Conservation (phyloP, 208 protist species). For the Trypanosoma melophagium region DNA sequence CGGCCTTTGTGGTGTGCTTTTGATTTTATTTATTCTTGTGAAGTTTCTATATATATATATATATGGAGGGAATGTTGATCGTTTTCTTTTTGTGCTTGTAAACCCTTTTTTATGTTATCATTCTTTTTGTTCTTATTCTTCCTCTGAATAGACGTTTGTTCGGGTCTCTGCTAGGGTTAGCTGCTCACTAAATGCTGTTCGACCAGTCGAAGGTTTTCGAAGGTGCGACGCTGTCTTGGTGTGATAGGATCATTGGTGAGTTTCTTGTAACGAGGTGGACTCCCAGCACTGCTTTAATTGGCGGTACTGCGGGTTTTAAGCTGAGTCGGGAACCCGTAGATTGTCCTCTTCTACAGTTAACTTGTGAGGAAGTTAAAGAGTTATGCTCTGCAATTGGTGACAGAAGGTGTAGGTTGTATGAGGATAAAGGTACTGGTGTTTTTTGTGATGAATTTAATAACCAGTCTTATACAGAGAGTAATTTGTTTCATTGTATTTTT, state of each 20-base stretch:
- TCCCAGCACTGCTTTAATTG: not conserved
- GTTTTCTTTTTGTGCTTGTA: no score
- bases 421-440: not conserved
- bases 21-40: no score
- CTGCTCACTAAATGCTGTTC: slow-evolving; percentile 1
- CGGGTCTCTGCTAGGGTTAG: not conserved
- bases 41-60: no score
- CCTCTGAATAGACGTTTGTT: not conserved
- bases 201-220: not conserved
- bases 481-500: slow-evolving; percentile 14
- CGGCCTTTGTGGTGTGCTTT: slow-evolving; percentile 92
- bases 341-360: not conserved
- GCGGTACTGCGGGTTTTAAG: not conserved
- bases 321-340: slow-evolving; percentile 5
- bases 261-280: not conserved
- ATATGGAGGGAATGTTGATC: no score
- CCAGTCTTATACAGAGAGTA: not conserved
- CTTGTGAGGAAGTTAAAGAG: not conserved
- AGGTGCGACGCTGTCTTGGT: slow-evolving; percentile 12
- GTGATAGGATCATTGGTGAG: slow-evolving; percentile 3
- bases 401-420: not conserved
- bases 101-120: no score
- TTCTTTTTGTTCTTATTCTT: not conserved
- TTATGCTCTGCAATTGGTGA: not conserved
- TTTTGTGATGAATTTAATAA: not conserved